phyloP scores from a whole-genome alignment of 352 stramenopile species.

The Phytophthora rubi region DNA sequence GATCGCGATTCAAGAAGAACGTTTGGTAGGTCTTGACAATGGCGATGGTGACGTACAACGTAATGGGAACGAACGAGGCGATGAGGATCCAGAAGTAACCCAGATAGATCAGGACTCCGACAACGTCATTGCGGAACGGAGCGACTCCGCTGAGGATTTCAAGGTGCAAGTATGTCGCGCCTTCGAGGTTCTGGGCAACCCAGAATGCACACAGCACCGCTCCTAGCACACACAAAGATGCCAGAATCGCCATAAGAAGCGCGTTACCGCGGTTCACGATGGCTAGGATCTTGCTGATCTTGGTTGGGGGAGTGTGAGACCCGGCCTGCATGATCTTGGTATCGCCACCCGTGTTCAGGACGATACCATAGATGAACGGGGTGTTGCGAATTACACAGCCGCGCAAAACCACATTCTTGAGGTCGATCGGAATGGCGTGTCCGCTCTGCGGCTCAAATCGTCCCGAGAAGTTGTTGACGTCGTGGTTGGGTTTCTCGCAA shows the following conservation, averaged over 20 bases:
- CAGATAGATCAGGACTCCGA: slow-evolving; percentile 79
- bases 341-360: slow-evolving; percentile 83
- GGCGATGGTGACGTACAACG: slow-evolving; percentile 88
- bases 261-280: slow-evolving; percentile 85
- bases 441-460: slow-evolving; percentile 77
- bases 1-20: slow-evolving; percentile 86
- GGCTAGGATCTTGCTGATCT: slow-evolving; percentile 84
- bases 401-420: slow-evolving; percentile 85
- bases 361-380: slow-evolving; percentile 76
- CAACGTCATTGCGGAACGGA: slow-evolving; percentile 75
- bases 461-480: slow-evolving; percentile 88
- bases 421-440: slow-evolving; percentile 82
- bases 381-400: slow-evolving; percentile 89
- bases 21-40: slow-evolving; percentile 91
- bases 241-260: slow-evolving; percentile 77
- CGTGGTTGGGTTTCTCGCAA: slow-evolving; percentile 85
- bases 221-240: slow-evolving; percentile 73
- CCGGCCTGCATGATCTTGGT: slow-evolving; percentile 91
- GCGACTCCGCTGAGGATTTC: slow-evolving; percentile 62
- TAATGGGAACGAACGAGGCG: slow-evolving; percentile 89
- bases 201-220: slow-evolving; percentile 73
- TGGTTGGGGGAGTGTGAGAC: slow-evolving; percentile 66
- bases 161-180: slow-evolving; percentile 77
- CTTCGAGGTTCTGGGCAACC: slow-evolving; percentile 62
- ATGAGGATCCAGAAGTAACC: slow-evolving; percentile 92